Evolutionary conservation across 108 stramenopile species (phyloP).

Genomic region (Cyclostephanos tholiformis): DNA sequence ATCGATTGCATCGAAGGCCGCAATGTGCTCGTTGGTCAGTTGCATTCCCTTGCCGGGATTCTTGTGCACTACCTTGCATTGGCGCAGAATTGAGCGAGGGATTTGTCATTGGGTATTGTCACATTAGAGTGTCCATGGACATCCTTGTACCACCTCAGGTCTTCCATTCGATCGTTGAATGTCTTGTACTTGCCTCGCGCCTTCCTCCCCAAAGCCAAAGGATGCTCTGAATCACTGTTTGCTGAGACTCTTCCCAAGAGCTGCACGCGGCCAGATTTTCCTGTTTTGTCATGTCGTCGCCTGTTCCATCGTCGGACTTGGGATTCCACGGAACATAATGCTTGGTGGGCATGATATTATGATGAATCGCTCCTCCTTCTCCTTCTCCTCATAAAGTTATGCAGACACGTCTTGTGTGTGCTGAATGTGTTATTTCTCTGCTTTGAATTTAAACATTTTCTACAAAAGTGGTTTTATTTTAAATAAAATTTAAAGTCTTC

Average conservation of each 20-base stretch:
- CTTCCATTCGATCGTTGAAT: not conserved
- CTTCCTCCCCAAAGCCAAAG: not conserved
- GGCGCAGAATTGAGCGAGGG: not conserved
- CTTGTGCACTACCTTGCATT: not conserved
- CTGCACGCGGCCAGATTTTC: too few relatives aligned
- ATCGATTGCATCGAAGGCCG: not conserved
- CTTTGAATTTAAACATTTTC: conserved; percentile 7
- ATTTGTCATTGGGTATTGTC: not conserved
- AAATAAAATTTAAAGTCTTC: too few relatives aligned
- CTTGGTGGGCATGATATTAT: not conserved
- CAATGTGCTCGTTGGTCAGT: not conserved
- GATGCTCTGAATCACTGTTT: too few relatives aligned
- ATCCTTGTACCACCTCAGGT: conserved; percentile 10
- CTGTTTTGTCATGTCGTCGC: not conserved
- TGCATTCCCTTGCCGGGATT: not conserved
- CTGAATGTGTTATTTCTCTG: not conserved
- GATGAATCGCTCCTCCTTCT: not conserved
- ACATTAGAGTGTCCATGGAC: not conserved
- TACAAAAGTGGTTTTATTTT: not conserved
- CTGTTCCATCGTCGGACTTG: not conserved
- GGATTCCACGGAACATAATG: not conserved
- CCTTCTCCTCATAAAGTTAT: not conserved
- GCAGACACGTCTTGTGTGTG: not conserved
- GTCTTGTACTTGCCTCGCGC: conserved; percentile 6
- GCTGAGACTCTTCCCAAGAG: too few relatives aligned